Evolutionary conservation across 129 eudicot species (phyloP).

Genomic region (Arctium lappa): DNA sequence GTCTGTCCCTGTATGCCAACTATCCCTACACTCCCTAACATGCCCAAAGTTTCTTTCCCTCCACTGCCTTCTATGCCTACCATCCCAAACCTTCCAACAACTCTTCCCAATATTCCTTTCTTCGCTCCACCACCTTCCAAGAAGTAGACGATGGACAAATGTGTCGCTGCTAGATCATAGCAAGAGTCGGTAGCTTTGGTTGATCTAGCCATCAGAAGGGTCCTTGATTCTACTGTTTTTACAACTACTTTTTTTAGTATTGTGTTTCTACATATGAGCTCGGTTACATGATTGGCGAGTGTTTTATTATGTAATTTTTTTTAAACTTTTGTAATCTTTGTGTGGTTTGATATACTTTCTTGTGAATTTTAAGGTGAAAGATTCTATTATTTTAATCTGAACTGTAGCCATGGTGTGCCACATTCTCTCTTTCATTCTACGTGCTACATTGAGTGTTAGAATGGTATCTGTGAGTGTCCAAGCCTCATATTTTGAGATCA

Average conservation of each 20-base stretch:
- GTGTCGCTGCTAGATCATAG: neutral
- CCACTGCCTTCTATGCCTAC: slow-evolving; percentile 37
- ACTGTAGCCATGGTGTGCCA: neutral
- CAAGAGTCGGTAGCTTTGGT: neutral
- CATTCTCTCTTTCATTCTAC: neutral
- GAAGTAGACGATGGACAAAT: neutral
- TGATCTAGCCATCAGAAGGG: neutral
- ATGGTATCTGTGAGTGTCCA: neutral
- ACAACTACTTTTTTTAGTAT: neutral
- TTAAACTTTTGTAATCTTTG: neutral
- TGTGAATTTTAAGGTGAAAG: neutral
- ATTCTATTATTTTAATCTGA: neutral
- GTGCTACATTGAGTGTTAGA: neutral
- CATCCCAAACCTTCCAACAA: slow-evolving; percentile 32
- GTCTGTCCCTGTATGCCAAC: neutral
- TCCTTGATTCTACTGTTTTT: neutral
- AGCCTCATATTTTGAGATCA: too few species aligned
- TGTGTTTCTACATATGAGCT: neutral
- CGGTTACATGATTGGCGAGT: neutral
- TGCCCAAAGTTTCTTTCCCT: slow-evolving; percentile 26
- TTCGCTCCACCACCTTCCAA: slow-evolving; percentile 38
- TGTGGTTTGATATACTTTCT: neutral
- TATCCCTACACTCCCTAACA: slow-evolving; percentile 16
- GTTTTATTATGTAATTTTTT: neutral
- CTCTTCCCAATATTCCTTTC: slow-evolving; percentile 26